phyloP scores from a whole-genome alignment of 306 rosid genomes.

The Purshia tridentata region DNA sequence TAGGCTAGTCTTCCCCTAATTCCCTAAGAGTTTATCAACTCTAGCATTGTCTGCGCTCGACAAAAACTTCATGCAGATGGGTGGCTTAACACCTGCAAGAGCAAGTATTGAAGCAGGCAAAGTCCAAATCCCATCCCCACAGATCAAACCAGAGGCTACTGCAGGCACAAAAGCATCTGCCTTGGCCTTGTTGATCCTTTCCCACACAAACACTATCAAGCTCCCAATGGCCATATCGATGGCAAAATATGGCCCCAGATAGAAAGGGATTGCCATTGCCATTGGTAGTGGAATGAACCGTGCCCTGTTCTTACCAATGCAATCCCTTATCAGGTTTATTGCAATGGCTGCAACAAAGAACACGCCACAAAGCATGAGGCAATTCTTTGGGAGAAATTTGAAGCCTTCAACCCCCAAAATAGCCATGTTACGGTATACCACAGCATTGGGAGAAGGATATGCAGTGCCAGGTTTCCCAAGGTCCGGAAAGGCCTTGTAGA shows the following conservation, averaged over 20 bases:
- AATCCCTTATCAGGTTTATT: conserved; percentile 38
- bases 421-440: conserved; percentile 47
- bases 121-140: conserved; percentile 53
- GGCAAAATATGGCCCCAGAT: conserved; percentile 43
- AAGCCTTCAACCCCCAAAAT: conserved; percentile 41
- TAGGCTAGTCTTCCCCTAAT: not conserved
- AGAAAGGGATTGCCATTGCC: conserved; percentile 59
- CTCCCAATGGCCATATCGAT: conserved; percentile 50
- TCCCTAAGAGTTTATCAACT: conserved; percentile 29
- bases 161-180: conserved; percentile 46
- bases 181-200: conserved; percentile 33
- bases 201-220: conserved; percentile 41
- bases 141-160: conserved; percentile 52
- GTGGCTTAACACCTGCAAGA: conserved; percentile 40
- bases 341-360: conserved; percentile 37
- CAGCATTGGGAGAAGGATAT: conserved; percentile 44
- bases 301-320: conserved; percentile 29
- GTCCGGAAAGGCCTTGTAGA: conserved; percentile 42
- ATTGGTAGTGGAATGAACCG: conserved; percentile 45
- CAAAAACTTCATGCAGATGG: conserved; percentile 54
- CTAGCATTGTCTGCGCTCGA: conserved; percentile 26
- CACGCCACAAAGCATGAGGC: conserved; percentile 37
- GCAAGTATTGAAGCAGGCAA: conserved; percentile 47
- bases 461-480: conserved; percentile 25
- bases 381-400: conserved; percentile 34